Conservation (phyloP, 192 early-diverging fungal genomes). For the Gigaspora rosea region DNA sequence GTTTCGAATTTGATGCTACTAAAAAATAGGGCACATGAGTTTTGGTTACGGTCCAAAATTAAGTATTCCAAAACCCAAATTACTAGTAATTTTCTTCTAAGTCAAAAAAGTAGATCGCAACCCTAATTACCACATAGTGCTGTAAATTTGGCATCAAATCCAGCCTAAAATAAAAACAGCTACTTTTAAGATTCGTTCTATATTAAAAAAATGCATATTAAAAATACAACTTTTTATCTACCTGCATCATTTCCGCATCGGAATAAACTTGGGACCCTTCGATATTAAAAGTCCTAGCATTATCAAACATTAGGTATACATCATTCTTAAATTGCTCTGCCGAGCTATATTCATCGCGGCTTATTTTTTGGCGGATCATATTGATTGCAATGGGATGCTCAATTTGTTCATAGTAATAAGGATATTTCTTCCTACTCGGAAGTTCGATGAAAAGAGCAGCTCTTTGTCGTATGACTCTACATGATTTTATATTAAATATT, state of each 20-base stretch:
- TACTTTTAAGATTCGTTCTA: too few species aligned
- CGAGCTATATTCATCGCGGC: constrained; percentile 62
- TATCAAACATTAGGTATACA: constrained; percentile 85
- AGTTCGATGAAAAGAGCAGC: constrained; percentile 79
- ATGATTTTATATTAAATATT: not conserved
- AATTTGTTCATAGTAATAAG: constrained; percentile 91
- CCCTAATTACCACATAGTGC: too few species aligned
- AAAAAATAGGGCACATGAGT: too few species aligned
- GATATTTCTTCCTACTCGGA: constrained; percentile 72
- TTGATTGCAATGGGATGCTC: constrained; percentile 81
- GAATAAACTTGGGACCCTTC: constrained; percentile 86
- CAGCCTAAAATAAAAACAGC: too few species aligned
- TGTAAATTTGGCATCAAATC: too few species aligned
- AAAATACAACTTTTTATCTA: constrained; percentile 22
- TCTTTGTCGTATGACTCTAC: constrained; percentile 51
- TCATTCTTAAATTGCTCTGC: constrained; percentile 74
- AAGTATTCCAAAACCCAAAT: too few species aligned
- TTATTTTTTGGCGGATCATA: too few species aligned
- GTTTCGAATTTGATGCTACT: too few species aligned
- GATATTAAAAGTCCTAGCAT: constrained; percentile 89
- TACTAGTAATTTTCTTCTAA: too few species aligned
- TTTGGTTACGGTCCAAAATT: too few species aligned
- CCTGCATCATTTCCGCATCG: constrained; percentile 71
- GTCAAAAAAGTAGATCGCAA: too few species aligned
- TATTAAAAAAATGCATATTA: too few species aligned